Evolutionary conservation across 116 monocot genomes (phyloP).

Genomic region (Trichopus zeylanicus): DNA sequence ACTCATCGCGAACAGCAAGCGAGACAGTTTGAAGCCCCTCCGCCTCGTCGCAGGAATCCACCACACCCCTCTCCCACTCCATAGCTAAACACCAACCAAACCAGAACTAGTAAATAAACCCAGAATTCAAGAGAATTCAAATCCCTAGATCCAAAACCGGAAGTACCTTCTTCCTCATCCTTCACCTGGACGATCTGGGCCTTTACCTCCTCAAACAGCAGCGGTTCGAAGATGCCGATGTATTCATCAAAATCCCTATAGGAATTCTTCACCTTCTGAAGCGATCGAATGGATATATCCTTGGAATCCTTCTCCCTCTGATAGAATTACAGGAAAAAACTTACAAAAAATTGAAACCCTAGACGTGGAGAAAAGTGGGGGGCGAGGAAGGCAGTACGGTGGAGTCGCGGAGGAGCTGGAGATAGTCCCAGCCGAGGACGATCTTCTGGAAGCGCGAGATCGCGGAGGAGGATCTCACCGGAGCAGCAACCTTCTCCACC

Average conservation of each 20-base stretch:
- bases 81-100: conserved; percentile 6
- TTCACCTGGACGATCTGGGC: conserved; percentile 71
- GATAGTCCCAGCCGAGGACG: conserved; percentile 93
- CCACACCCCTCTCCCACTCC: conserved; percentile 50
- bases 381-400: conserved; percentile 17
- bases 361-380: not conserved
- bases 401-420: conserved; percentile 71
- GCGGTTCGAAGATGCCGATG: conserved; percentile 70
- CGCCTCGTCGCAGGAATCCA: conserved; percentile 42
- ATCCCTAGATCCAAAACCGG: not conserved
- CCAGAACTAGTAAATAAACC: not conserved
- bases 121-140: not conserved
- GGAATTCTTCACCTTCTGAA: conserved; percentile 55
- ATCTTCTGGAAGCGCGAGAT: conserved; percentile 63
- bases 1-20: conserved; percentile 50
- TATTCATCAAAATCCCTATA: conserved; percentile 73
- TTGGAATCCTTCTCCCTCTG: conserved; percentile 19
- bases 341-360: not conserved
- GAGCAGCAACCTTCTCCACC: conserved; percentile 12
- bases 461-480: conserved; percentile 9
- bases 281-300: conserved; percentile 1
- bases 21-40: conserved; percentile 62
- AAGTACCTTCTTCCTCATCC: conserved; percentile 56
- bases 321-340: not conserved
- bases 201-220: conserved; percentile 97